Base-by-base conservation (phyloP, 1,139 yeast genomes). In the Suhomyces bribrorum region DNA sequence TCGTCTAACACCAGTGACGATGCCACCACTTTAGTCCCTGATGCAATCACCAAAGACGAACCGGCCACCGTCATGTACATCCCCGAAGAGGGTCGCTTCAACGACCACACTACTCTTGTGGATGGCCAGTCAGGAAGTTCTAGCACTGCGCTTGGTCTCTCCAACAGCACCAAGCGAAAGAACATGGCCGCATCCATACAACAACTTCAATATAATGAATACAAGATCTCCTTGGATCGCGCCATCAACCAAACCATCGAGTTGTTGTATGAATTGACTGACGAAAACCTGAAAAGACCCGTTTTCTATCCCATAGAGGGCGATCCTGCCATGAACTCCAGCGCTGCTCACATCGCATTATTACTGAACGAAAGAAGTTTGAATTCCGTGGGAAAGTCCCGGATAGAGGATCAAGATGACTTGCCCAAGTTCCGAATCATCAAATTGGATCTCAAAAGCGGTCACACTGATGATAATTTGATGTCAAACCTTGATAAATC, bases 141-240 rank as follows among this genome's bases (percentile, higher is more conserved):
- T 15, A 34, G 43, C 17, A 36, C 22, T 22, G 29, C 40, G 24
- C 28, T 28, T 22, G 17, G 27, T 34, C 38, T 23, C 12, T 33
- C 35, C 9, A 35, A 40, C 43, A 15, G 23, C 8, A 12, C 11
- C 27, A 24, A 33, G 23, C 39, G 47, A 23, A 47, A 47, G 16
- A 50, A 56, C 7, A 45, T 69, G 29, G 60, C 69, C 51, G 61
- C 81, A 14, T 80, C 84, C 32, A 56, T 82, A 17, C 78, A 80
- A 44, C 94, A 86, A 52, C 59, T 81, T 20, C 83, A 79, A 42
- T 87, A 84, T 59, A 85, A 85, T 53, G 80, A 81, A 46, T 81
- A 81, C 61, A 74, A 82, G 39, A 63, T 78, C 3, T 72, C 83
- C 0, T 65, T 87, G 41, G 86, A 82, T 41, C 63, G 84, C 37